Base-by-base conservation (phyloP, 225 moss, liverwort and hornwort species). In the Marchantia polymorpha region DNA sequence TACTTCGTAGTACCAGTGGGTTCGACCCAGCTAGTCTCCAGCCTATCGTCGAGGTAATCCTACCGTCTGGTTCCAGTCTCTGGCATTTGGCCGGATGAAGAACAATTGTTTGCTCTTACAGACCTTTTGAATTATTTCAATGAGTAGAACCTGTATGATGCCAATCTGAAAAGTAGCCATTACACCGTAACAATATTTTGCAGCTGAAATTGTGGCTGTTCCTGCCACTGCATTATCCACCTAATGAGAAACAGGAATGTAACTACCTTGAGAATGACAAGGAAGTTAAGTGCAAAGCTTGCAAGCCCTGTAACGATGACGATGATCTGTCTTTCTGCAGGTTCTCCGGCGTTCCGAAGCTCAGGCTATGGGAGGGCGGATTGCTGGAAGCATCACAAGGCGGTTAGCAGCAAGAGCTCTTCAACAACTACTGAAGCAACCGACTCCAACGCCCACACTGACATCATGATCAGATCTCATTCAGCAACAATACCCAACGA, bases 281-380 rank as follows among this genome's bases (percentile, higher is more conserved):
- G 2, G 39, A 5, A 5, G 39, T 39, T 39, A 5, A 39, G 39
- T 16, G 58, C 58, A 58, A 58, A 58, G 17, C 39, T 58, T 20
- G 10, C 20, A 15, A 58, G 15, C 58, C 14, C 16, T 23, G 23
- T 50, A 49, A 8, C 51, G 71, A 4, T 71, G 10, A 71, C 71
- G 10, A 50, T 7, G 49, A 53, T n/a, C 15, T 27, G 9, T 59
- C 29, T 14, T 10, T 49, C 14, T 25, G 64, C 87, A 97, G 96
- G 89, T 97, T 75, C 83, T 97, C 72, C 61, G 85, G 89, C 92
- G 81, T 74, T 92, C 96, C 29, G 92, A 92, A 91, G 89, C 94
- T 83, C 92, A 90, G 83, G 96, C 94, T 60, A 92, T 97, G 85
- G 94, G 96, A 75, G 93, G 92, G 26, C 91, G 94, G 60, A 92